Evolutionary conservation across 495 filamentous ascomycete genomes (phyloP).

Genomic region (Penicillium angulare): DNA sequence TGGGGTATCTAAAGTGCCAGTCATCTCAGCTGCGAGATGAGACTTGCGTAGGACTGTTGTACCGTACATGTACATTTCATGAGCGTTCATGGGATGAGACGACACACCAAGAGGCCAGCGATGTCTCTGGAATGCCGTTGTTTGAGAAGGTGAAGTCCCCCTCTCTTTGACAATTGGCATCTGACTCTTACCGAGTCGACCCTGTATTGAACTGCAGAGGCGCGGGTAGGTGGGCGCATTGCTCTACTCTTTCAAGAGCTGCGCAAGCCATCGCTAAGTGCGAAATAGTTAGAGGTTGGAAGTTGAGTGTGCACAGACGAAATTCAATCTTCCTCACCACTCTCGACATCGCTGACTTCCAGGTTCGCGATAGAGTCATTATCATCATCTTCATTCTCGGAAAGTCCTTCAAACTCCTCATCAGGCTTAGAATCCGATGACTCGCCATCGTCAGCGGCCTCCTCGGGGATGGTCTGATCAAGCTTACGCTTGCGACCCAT

Average conservation of each 20-base stretch:
- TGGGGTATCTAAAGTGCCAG: slow-evolving; percentile 14
- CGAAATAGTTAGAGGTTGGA: neutral
- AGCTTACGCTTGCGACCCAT: slow-evolving; percentile 59
- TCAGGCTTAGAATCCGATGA: slow-evolving; percentile 25
- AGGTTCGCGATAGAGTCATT: slow-evolving; percentile 45
- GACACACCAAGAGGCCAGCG: neutral
- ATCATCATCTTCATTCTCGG: slow-evolving; percentile 29
- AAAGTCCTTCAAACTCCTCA: slow-evolving; percentile 42
- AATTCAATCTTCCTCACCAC: slow-evolving; percentile 42
- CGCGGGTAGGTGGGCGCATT: neutral
- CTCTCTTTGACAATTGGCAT: neutral
- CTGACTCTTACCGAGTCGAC: neutral
- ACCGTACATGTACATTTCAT: neutral
- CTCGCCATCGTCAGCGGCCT: slow-evolving; percentile 23
- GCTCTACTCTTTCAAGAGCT: slow-evolving; percentile 14
- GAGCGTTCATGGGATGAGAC: neutral
- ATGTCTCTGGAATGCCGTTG: neutral
- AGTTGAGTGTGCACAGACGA: neutral
- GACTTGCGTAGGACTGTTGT: neutral
- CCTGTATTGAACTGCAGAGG: neutral
- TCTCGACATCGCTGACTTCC: slow-evolving; percentile 44
- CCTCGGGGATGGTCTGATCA: slow-evolving; percentile 38
- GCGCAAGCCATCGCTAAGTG: neutral
- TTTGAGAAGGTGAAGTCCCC: neutral
- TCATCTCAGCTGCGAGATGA: neutral